Evolutionary conservation across 208 protist species (phyloP), one percentile per base, ranked within the genome.

Genomic region (Leishmania lainsoni): DNA sequence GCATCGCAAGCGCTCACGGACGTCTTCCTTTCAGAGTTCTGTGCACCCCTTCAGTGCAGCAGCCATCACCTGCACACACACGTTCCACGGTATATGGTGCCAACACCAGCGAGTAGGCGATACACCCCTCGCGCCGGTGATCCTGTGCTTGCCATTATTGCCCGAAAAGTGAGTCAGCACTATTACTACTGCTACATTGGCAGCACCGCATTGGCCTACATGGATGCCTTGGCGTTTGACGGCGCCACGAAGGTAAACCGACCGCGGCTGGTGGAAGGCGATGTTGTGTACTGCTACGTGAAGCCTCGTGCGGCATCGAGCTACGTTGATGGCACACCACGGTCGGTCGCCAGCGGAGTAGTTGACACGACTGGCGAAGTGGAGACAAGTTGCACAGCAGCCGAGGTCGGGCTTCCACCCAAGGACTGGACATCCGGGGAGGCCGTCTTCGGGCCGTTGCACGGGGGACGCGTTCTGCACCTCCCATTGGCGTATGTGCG

Each of bases 351-450:
- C 39, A 74, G 14, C 10, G 59, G 48, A 16, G 70, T 29, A 73
- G 61, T 29, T 58, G 69, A 63, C 70, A 83, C 51, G 22, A 35
- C 73, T 16, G 76, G 69, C 14, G 93, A 96, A 49, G 85, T 91
- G 63, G 93, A 95, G 84, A 75, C 96, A 71, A 90, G 87, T 79
- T 98, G 94, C 86, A 84, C 80, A 74, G 92, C 94, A 5, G 90
- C 87, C 10, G 91, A 93, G 65, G 90, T 94, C 14, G 93, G 91
- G 1, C 86, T 98, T 49, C 71, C 83, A 20, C 85, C 94, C 17
- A 92, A 93, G 72, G 92, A 96, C 81, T 98, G 94, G 93, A 96
- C 91, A 6, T 93, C 93, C 17, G 88, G 89, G 6, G 91, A 96
- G 73, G 89, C 92, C 26, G 84, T 92, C 58, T 98, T 96, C 76